phyloP scores from a whole-genome alignment of 2,329 filamentous ascomycete genomes.

The Aspergillus sp. region DNA sequence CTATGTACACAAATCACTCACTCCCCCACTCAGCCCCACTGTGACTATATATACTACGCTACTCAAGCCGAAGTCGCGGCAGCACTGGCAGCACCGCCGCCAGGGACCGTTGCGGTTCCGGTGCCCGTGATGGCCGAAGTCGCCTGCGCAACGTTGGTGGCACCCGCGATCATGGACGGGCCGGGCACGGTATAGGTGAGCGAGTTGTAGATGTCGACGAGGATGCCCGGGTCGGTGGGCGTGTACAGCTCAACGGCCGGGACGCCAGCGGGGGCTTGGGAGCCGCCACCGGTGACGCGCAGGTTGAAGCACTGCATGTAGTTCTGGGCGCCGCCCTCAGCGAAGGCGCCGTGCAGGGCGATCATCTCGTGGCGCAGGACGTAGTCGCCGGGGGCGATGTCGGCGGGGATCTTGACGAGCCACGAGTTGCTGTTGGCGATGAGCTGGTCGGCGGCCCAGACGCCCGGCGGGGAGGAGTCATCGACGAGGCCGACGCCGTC shows the following conservation, averaged over 20 bases:
- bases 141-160: background rate
- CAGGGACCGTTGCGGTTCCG: background rate
- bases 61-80: background rate
- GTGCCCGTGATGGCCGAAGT: slow-evolving; percentile 1
- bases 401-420: slow-evolving; percentile 1
- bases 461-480: background rate
- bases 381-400: background rate
- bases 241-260: background rate
- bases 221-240: background rate
- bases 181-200: background rate
- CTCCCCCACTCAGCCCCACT: background rate
- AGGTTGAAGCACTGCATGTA: slow-evolving; percentile 1
- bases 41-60: background rate
- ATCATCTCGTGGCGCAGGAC: slow-evolving; percentile 2
- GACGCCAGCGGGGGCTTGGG: background rate
- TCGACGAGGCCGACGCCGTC: background rate
- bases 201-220: slow-evolving; percentile 1
- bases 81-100: background rate
- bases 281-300: background rate
- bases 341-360: background rate
- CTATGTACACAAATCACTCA: background rate
- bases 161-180: background rate
- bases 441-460: slow-evolving; percentile 1
- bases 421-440: slow-evolving; percentile 3
- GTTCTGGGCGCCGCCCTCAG: background rate